Evolutionary conservation across 805 yeast genomes (phyloP), one percentile per base, ranked within the genome.

Genomic region (Dipodascopsis uninucleata): DNA sequence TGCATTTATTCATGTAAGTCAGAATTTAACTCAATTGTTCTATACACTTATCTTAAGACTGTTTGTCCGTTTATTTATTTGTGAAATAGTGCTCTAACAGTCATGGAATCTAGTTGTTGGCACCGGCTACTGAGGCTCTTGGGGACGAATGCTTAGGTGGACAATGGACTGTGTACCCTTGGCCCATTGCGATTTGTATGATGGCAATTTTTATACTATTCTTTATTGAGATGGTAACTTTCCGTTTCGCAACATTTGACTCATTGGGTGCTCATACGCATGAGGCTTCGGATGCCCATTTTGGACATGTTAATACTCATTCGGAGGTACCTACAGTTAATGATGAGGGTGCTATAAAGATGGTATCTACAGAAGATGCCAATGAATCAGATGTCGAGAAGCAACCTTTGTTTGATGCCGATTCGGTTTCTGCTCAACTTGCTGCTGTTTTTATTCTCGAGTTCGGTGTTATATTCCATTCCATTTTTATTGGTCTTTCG

Each of bases 381-480:
- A 18, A 12, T n/a, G 17, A 14, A 8, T 14, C 26, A 10, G 49
- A 44, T 26, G 10, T 47, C 29, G 51, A 47, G 41, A 37, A 43
- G 29, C 7, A 20, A 18, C 18, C 14, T 12, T 28, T 9, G 22
- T 35, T 33, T n/a, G 12, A 29, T 22, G 14, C 46, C 1, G 53
- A 48, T 31, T 33, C 41, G 20, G 35, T 48, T 6, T 6, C 44
- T 14, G 53, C 53, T 9, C 53, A 47, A 57, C 52, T 74, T 37
- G 64, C 66, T 29, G 74, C 77, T 1, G 69, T 79, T 38, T 61
- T 79, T 35, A 72, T 81, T 12, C 69, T 83, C 47, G 95, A 85
- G 62, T 82, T 82, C 54, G 95, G 95, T 58, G 73, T 86, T 34
- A 65, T 86, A 25, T 83, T 85, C 71, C 95, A 86, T 65, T 86